Percentiles rank a stretch among this genome's conserved stretches.
These are phyloP conservation scores for Baudoinia panamericana DNA, from an alignment of 495 filamentous ascomycete species.

Conservation along the genomic window DNA sequence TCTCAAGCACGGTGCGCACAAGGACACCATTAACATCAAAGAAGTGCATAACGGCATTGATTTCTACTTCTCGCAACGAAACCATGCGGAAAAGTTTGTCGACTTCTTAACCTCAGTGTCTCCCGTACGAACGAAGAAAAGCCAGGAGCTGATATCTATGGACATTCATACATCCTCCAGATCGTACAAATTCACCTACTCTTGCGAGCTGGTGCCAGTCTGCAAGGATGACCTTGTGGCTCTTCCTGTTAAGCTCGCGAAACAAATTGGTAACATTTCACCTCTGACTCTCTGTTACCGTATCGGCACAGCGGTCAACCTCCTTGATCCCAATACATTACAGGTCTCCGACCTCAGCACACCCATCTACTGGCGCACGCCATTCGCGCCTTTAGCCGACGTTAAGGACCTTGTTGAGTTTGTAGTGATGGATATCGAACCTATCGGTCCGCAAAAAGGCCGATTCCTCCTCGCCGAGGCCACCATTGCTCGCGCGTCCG, in stretches of 20 bases:
- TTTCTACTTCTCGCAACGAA: conserved; percentile 80
- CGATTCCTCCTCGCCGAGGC: conserved; percentile 74
- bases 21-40: conserved; percentile 92
- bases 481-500: conserved; percentile 73
- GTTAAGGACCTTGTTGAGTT: conserved; percentile 80
- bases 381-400: conserved; percentile 73
- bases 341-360: conserved; percentile 77
- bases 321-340: conserved; percentile 82
- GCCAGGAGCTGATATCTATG: conserved; percentile 80
- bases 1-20: conserved; percentile 81
- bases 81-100: conserved; percentile 84
- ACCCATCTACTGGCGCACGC: conserved; percentile 71
- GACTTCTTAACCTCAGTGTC: conserved; percentile 76
- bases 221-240: conserved; percentile 95
- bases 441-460: conserved; percentile 57
- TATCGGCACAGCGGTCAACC: conserved; percentile 78
- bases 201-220: conserved; percentile 73
- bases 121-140: conserved; percentile 69
- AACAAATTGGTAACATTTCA: conserved; percentile 69
- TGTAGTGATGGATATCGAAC: conserved; percentile 88
- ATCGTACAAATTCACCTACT: conserved; percentile 85
- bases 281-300: conserved; percentile 72
- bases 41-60: conserved; percentile 88
- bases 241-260: conserved; percentile 78
- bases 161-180: conserved; percentile 83